Percentiles rank a stretch among this genome's conserved stretches.
Evolutionary conservation across 345 rosid genomes (phyloP).

Genomic region (Populus euphratica): DNA sequence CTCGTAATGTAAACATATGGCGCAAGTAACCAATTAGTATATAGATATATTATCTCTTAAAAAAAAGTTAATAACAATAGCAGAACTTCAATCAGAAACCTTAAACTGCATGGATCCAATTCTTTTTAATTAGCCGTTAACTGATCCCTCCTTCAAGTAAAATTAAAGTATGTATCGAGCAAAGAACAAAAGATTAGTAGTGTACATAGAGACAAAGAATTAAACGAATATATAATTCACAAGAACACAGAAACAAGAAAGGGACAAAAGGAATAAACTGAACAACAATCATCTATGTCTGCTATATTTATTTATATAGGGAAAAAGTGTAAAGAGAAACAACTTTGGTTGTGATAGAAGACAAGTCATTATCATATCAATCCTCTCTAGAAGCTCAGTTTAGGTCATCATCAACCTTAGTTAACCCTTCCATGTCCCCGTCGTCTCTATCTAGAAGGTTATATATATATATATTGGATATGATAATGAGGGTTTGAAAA

Average conservation of each 20-base stretch:
- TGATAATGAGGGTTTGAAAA: slow-evolving; percentile 3
- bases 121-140: no score
- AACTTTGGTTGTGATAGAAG: slow-evolving; percentile 8
- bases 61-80: no score
- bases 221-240: no score
- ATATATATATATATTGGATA: neutral
- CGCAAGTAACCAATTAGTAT: no score
- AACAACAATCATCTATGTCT: neutral
- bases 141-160: no score
- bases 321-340: neutral
- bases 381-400: neutral
- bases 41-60: no score
- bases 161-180: neutral
- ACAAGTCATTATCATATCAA: slow-evolving; percentile 14
- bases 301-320: no score
- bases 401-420: slow-evolving; percentile 3
- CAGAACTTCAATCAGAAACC: no score
- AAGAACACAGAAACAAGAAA: neutral
- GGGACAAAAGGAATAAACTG: neutral
- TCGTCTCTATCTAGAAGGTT: neutral
- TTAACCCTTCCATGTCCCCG: neutral
- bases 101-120: no score
- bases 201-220: neutral
- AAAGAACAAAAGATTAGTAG: neutral
- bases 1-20: no score